phyloP scores from a whole-genome alignment of 176 grass and related monocot genomes.

The Triticum turgidum region DNA sequence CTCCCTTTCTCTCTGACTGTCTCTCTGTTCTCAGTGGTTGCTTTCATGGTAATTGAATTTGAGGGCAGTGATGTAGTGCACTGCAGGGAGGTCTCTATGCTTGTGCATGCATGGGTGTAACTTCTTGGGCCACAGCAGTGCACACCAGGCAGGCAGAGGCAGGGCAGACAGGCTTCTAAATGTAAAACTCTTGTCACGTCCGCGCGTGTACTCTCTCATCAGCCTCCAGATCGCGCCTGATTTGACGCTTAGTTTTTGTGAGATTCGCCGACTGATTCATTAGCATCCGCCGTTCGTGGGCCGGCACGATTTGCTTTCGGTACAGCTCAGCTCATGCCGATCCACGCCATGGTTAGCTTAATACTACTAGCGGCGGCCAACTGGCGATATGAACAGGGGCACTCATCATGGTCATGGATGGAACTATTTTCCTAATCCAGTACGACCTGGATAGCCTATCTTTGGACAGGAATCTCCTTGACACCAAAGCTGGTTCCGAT shows the following conservation, averaged over 20 bases:
- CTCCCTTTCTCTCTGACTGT: not conserved
- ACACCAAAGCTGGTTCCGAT: not conserved
- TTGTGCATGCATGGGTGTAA: constrained; percentile 13
- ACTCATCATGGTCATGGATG: not conserved
- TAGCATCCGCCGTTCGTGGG: not conserved
- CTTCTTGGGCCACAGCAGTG: constrained; percentile 8
- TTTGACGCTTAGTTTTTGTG: not conserved
- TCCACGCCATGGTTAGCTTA: not conserved
- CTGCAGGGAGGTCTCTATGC: not conserved
- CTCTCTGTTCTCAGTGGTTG: not conserved
- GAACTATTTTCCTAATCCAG: not conserved
- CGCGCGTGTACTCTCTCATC: not conserved
- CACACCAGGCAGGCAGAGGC: too few relatives aligned
- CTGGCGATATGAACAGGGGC: not conserved
- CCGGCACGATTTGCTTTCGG: not conserved
- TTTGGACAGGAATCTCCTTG: not conserved
- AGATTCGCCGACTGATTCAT: not conserved
- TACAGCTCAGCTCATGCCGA: constrained; percentile 1
- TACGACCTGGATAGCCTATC: not conserved
- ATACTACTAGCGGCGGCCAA: not conserved
- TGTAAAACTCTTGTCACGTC: constrained; percentile 26
- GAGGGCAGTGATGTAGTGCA: not conserved
- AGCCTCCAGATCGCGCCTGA: not conserved
- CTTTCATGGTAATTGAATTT: constrained; percentile 3
- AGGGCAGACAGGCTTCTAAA: not conserved